Base-by-base conservation (phyloP, 2,329 filamentous ascomycete genomes). In the Sporothrix protearum region DNA sequence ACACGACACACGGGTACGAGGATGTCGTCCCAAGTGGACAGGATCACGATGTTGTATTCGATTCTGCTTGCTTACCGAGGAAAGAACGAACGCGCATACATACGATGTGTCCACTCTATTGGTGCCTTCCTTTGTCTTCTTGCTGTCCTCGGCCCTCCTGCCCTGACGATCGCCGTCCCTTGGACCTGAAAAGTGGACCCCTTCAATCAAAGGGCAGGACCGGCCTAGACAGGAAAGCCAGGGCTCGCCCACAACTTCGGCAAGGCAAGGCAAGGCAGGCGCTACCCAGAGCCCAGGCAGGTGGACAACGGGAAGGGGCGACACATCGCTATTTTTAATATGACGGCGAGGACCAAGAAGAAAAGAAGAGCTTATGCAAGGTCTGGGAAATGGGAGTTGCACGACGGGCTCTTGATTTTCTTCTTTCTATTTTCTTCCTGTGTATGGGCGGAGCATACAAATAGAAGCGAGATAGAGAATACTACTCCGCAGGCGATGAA, bases 81-180 rank as follows among this genome's bases (percentile, higher is more conserved):
- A 63, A 42, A 10, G 57, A 70, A 42, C 47, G 19, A 22, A 25
- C 33, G n/a, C n/a, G n/a, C 55, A 36, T 22, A 6, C 59, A 63
- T 36, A 36, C 59, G 33, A n/a, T 33, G 19, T 45, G 42, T 42
- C 25, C 9, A 51, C n/a, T 51, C 14, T 47, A 25, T 39, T 25
- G 28, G 63, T n/a, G 12, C 68, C 22, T 30, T 36, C 30, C 30
- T 25, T 28, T 42, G 36, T 30, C n/a, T 36, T 22, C 3, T 10
- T 39, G 6, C 30, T 28, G 33, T 22, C 2, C n/a, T 9, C 33
- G 22, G 19, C 36, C 61, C 16, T 55, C 9, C 12, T 68, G 51
- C 63, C 61, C 69, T 69, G 70, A 63, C 66, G 66, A 71, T 69
- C 70, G 19, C 19, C 64, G 45, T 45, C 70, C 70, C 70, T 68